Conservation (phyloP, 257 asterid species). For the Solanum virginianum region DNA sequence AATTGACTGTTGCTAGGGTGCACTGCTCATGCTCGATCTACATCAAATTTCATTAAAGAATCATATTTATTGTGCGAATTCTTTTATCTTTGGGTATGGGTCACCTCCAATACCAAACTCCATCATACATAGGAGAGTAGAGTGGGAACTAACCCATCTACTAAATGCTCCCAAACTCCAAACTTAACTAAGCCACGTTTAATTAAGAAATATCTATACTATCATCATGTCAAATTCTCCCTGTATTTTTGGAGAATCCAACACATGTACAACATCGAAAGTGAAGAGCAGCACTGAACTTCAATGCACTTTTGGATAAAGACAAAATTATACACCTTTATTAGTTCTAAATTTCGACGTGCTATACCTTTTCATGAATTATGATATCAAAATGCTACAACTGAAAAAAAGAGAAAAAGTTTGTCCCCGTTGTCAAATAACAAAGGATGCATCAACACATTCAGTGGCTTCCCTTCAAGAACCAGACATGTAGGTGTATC, state of each 20-base stretch:
- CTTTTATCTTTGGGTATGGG: not conserved
- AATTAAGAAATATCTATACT: not conserved
- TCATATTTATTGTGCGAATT: no score
- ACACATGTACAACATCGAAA: not conserved
- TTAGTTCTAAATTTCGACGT: not conserved
- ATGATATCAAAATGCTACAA: not conserved
- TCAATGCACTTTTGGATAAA: not conserved
- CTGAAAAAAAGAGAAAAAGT: not conserved
- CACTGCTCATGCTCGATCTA: no score
- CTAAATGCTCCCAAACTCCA: not conserved
- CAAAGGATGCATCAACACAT: not conserved
- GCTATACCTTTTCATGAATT: not conserved
- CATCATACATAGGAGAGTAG: not conserved
- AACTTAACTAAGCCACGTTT: not conserved
- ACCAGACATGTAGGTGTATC: slow-evolving; percentile 98
- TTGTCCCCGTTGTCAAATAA: not conserved
- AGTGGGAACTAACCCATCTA: not conserved
- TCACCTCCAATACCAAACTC: not conserved
- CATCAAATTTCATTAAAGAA: no score
- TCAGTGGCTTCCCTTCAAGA: slow-evolving; percentile 28
- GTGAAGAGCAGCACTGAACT: not conserved
- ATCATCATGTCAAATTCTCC: not conserved
- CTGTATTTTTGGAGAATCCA: no score
- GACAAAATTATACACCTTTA: not conserved
- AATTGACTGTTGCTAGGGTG: not conserved